Conservation (phyloP, 176 grass and related monocot species). For the Calamus simplicifolius region DNA sequence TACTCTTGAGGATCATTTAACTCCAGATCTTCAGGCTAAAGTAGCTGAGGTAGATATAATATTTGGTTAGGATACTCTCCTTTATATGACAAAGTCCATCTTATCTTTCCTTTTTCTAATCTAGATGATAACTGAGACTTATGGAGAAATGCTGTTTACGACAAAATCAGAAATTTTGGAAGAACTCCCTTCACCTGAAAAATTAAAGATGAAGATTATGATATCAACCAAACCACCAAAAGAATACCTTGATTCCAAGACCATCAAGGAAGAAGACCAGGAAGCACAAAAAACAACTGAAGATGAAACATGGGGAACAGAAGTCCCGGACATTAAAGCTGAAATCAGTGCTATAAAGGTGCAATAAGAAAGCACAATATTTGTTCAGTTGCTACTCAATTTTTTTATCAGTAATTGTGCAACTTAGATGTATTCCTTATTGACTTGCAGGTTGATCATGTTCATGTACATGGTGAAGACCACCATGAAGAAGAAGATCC, state of each 20-base stretch:
- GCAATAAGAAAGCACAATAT: too few species aligned
- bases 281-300: neutral
- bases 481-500: slow-evolving; percentile 8
- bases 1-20: slow-evolving; percentile 85
- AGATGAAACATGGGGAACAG: neutral
- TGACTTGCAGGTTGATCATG: neutral
- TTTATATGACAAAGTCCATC: too few species aligned
- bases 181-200: slow-evolving; percentile 64
- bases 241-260: slow-evolving; percentile 51
- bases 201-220: slow-evolving; percentile 55
- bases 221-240: slow-evolving; percentile 76
- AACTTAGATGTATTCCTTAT: neutral
- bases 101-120: neutral
- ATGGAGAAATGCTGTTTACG: slow-evolving; percentile 42
- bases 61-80: neutral
- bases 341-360: neutral
- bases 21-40: slow-evolving; percentile 51
- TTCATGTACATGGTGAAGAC: neutral
- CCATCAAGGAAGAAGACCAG: neutral
- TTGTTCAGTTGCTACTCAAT: too few species aligned
- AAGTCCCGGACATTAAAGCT: neutral
- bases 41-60: slow-evolving; percentile 43
- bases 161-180: slow-evolving; percentile 25
- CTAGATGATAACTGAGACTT: slow-evolving; percentile 67
- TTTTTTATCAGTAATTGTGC: neutral